Evolutionary conservation across 352 stramenopile species (phyloP).

Genomic region (Globisporangium paroecandrum): DNA sequence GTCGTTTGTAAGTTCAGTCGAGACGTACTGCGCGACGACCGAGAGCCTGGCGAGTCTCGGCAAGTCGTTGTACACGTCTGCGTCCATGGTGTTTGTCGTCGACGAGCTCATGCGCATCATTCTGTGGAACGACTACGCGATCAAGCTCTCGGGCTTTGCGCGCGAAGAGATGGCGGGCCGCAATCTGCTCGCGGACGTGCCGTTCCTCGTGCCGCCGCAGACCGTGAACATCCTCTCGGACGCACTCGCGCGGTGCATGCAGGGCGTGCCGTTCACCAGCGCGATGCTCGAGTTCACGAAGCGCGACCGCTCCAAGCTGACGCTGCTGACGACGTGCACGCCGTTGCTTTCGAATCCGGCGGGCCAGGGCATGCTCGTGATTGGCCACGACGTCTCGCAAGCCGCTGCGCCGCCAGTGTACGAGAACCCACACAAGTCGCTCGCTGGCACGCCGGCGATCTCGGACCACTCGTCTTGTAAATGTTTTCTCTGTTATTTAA

Average conservation of each 20-base stretch:
- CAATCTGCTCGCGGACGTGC: conserved; percentile 65
- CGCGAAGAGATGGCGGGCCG: conserved; percentile 81
- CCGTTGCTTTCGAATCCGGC: conserved; percentile 72
- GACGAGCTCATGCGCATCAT: conserved; percentile 85
- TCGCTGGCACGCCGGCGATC: conserved; percentile 55
- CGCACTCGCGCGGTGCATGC: conserved; percentile 58
- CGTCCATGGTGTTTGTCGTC: conserved; percentile 75
- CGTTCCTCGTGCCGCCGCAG: conserved; percentile 58
- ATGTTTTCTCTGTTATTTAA: conserved; percentile 12
- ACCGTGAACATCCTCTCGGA: conserved; percentile 52
- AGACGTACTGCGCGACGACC: conserved; percentile 70
- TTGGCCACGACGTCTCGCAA: conserved; percentile 65
- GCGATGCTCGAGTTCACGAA: conserved; percentile 60
- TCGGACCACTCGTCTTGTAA: conserved; percentile 47
- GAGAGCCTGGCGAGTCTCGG: conserved; percentile 78
- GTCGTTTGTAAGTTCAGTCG: conserved; percentile 63
- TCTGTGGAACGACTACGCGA: conserved; percentile 78
- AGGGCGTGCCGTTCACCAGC: conserved; percentile 43
- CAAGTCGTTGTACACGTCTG: conserved; percentile 81
- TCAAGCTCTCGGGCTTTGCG: conserved; percentile 68
- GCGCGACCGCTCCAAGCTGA: conserved; percentile 57
- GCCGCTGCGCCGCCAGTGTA: conserved; percentile 38
- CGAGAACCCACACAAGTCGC: conserved; percentile 31
- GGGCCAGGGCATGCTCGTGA: conserved; percentile 76
- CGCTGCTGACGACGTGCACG: conserved; percentile 65